Evolutionary conservation across 2,329 filamentous ascomycete genomes (phyloP), one percentile per base, ranked within the genome.

Genomic region (Pseudogymnoascus sp.): DNA sequence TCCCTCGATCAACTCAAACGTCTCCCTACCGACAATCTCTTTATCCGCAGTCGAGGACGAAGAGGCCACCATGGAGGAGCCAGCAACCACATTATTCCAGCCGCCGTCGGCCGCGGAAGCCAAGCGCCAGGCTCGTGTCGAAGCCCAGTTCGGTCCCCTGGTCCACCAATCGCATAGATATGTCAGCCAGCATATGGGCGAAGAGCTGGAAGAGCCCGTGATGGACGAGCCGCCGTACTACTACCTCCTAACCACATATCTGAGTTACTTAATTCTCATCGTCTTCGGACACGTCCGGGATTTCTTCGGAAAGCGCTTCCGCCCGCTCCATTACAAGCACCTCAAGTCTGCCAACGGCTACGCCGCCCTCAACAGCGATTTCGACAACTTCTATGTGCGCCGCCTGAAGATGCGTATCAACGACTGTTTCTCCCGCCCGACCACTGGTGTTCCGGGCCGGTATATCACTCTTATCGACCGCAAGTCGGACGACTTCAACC

Each of bases 181-280:
- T 78, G 87, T 90, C 67, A 97, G 93, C 81, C 86, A 89, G 76
- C 92, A 96, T 74, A 86, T 89, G 66, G 93, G 93, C 69, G 85
- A 87, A 70, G 84, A 88, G 40, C 88, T 97, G 64, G 86, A 87
- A 53, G 85, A 91, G 38, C 93, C 93, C 4, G 80, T 97, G 65
- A 91, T 96, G 74, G 95, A 99, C 73, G 93, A 97, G 76, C 93
- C 95, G 44, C 91, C 93, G 17, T 97, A 97, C 79, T 97, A 93
- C 81, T 97, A 90, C 78, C 86, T 99, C 71, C 84, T 99, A 70
- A 97, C 95, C 36, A 99, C 95, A 72, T 99, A 99, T 81, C 91
- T 99, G 77, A 97, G 92, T 78, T 99, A 99, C 77, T 83, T 99
- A 68, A 87, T 97, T 69, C 84, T 99, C 71, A 97, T 99, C 74